These are phyloP conservation scores for Taphrina communis DNA, from an alignment of 1,139 yeast species.

Conservation along the genomic window DNA sequence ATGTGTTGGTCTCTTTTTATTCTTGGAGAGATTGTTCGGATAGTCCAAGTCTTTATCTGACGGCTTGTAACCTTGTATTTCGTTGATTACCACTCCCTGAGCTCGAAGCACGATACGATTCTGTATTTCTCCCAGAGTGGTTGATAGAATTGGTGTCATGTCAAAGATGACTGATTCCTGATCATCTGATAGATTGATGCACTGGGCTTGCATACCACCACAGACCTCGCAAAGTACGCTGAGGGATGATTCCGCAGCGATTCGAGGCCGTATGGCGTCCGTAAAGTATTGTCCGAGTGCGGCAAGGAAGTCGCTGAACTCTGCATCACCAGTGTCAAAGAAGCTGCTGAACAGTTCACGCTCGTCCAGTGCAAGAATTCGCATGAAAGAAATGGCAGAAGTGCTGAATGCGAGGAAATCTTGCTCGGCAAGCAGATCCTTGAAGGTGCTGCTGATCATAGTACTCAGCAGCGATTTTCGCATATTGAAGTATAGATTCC, in stretches of 20 bases:
- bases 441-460: constrained; percentile 51
- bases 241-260: constrained; percentile 72
- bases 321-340: constrained; percentile 55
- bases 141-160: constrained; percentile 48
- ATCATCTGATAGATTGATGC: constrained; percentile 56
- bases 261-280: constrained; percentile 67
- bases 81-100: constrained; percentile 61
- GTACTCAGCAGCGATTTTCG: constrained; percentile 60
- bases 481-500: constrained; percentile 64
- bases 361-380: constrained; percentile 68
- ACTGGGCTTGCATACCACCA: constrained; percentile 69
- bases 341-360: constrained; percentile 61
- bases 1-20: background rate
- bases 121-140: constrained; percentile 76
- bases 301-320: constrained; percentile 64
- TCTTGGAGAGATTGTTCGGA: constrained; percentile 23
- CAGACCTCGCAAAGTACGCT: constrained; percentile 74
- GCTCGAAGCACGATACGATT: constrained; percentile 77
- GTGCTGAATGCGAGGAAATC: constrained; percentile 56
- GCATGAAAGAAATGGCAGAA: constrained; percentile 63
- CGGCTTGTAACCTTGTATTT: constrained; percentile 40
- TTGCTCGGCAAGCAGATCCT: constrained; percentile 46
- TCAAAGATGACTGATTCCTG: constrained; percentile 46
- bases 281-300: constrained; percentile 74
- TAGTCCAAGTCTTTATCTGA: constrained; percentile 46